Evolutionary conservation across 805 yeast species (phyloP), one percentile per base, ranked within the genome.

Genomic region (Saccharomycopsis fermentans): DNA sequence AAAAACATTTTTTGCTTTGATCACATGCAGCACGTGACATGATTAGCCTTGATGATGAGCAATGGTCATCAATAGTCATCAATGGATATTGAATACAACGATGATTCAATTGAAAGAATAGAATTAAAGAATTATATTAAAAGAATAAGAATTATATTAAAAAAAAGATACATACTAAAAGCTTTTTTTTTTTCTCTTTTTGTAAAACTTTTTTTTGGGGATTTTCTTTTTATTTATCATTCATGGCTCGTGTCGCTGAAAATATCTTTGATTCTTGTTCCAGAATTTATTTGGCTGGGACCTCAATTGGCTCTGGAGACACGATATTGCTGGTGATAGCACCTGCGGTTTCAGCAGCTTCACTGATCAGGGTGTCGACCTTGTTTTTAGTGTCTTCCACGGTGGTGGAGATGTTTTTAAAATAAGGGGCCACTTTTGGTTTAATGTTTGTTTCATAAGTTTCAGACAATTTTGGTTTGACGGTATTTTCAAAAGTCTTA

Each of bases 351-450:
- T 55, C 62, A 34, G 52, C 61, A 14, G 56, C 64, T 36, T 62
- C 63, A 32, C 64, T 66, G 26, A 66, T 64, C n/a, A 63, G 56
- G 8, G 65, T 67, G 55, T 65, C 67, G 21, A 63, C 65, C 27
- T 52, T 55, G n/a, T 58, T 63, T 55, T 63, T 63, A 14, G 68
- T 57, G 21, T 56, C 55, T 17, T 66, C 67, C 21, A 67, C 64
- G 29, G 66, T 54, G 17, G 17, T 57, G 8, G 58, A 34, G 12
- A 62, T 52, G 12, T 47, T 24, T 11, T 52, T 43, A 32, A 66
- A 63, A 47, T 68, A 61, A 52, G 68, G 61, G 21, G 65, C 67
- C 21, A 67, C 63, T 14, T 64, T 62, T 54, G 74, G 74, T 58
- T 68, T 71, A 56, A 71, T 64, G 5, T 68, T 59, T 32, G 56